Evolutionary conservation across 345 rosid genomes (phyloP).

Genomic region (Eucalyptus sideroxylon): DNA sequence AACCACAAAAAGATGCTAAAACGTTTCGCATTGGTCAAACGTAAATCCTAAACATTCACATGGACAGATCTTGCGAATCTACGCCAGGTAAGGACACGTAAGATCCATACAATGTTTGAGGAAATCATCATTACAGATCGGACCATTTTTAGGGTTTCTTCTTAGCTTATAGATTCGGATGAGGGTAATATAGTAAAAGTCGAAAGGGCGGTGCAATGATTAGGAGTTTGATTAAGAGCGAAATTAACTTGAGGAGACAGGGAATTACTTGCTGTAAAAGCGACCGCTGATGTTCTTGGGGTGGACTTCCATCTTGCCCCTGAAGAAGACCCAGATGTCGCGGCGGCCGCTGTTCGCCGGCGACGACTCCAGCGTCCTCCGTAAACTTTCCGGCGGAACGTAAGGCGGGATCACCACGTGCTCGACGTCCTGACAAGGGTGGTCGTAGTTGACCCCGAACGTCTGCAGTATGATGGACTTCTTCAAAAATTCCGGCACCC

Average conservation of each 20-base stretch:
- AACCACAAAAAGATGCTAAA: neutral
- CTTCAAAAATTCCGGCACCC: slow-evolving; percentile 82
- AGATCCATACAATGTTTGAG: neutral
- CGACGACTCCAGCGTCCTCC: slow-evolving; percentile 20
- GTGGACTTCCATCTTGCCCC: slow-evolving; percentile 97
- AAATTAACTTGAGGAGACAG: neutral
- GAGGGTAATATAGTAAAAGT: neutral
- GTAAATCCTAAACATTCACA: neutral
- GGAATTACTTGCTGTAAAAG: slow-evolving; percentile 79
- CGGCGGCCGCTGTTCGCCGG: slow-evolving; percentile 39
- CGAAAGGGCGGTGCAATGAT: neutral
- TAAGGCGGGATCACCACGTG: slow-evolving; percentile 93
- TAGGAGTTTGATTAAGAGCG: neutral
- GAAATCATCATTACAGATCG: neutral
- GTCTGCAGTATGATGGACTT: slow-evolving; percentile 79
- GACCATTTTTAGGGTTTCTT: neutral
- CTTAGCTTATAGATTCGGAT: neutral
- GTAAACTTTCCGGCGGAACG: slow-evolving; percentile 50
- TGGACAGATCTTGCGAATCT: neutral
- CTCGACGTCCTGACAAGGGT: slow-evolving; percentile 83
- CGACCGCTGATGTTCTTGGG: slow-evolving; percentile 91
- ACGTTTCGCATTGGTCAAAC: neutral
- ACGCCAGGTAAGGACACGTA: neutral
- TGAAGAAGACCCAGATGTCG: slow-evolving; percentile 77
- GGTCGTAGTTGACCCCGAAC: slow-evolving; percentile 71